Percentiles rank a stretch among this genome's conserved stretches.
These are phyloP conservation scores for Cochlearia excelsa DNA, from an alignment of 345 rosid genomes.

Conservation along the genomic window DNA sequence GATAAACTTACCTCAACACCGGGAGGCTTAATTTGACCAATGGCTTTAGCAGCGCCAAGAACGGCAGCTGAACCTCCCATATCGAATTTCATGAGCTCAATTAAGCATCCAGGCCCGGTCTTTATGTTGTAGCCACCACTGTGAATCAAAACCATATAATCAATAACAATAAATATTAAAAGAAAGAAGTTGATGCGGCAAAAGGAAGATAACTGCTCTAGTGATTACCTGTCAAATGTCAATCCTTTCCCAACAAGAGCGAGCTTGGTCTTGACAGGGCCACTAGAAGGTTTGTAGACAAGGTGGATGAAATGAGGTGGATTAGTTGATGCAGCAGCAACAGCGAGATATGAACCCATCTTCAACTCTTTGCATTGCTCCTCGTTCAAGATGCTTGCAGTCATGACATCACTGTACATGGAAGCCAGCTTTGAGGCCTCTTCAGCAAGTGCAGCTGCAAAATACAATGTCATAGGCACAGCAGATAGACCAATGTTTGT, in stretches of 20 bases:
- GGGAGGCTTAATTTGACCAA: slow-evolving; percentile 82
- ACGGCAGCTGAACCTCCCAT: slow-evolving; percentile 98
- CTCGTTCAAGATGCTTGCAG: slow-evolving; percentile 70
- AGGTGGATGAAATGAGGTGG: slow-evolving; percentile 89
- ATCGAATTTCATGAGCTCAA: slow-evolving; percentile 87
- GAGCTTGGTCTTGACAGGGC: slow-evolving; percentile 39
- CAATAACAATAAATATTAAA: background rate
- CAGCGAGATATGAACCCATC: slow-evolving; percentile 95
- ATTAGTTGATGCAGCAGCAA: slow-evolving; percentile 94
- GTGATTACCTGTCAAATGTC: slow-evolving; percentile 84
- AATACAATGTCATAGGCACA: background rate
- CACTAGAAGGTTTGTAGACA: slow-evolving; percentile 74
- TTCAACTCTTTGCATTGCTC: slow-evolving; percentile 85
- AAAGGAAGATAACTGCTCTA: slow-evolving; percentile 6
- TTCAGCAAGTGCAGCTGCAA: slow-evolving; percentile 75
- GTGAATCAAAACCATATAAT: slow-evolving; percentile 20
- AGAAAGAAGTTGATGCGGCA: background rate
- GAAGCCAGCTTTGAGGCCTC: slow-evolving; percentile 93
- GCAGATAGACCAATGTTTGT: background rate
- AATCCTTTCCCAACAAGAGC: slow-evolving; percentile 81
- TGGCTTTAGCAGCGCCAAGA: slow-evolving; percentile 94
- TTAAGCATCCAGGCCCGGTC: slow-evolving; percentile 79
- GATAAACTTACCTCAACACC: slow-evolving; percentile 68
- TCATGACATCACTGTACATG: slow-evolving; percentile 60
- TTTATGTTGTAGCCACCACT: slow-evolving; percentile 99